Evolutionary conservation across 768 basidiomycete genomes (phyloP).

Genomic region (Hydnomerulius pinastri): DNA sequence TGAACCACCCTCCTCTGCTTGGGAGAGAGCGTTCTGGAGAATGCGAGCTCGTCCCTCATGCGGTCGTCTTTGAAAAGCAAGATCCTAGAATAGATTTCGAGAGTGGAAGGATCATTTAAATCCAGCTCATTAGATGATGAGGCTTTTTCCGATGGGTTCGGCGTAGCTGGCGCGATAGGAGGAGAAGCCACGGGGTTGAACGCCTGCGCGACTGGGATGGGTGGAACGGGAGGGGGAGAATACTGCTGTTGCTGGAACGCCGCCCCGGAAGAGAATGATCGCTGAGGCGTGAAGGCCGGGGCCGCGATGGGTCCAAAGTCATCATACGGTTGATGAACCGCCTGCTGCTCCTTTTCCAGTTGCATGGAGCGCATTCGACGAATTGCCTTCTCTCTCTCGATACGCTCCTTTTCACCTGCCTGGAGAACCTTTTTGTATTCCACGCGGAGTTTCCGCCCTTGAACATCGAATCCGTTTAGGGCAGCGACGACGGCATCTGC

Average conservation of each 20-base stretch:
- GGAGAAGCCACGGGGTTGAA: slow-evolving; percentile 50
- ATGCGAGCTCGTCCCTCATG: slow-evolving; percentile 97
- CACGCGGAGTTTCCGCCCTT: slow-evolving; percentile 95
- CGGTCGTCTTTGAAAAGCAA: slow-evolving; percentile 96
- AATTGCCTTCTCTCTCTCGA: slow-evolving; percentile 97
- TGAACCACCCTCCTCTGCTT: slow-evolving; percentile 93
- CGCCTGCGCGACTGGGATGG: slow-evolving; percentile 41
- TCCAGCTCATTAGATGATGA: slow-evolving; percentile 76
- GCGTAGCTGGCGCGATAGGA: slow-evolving; percentile 57
- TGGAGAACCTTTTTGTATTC: slow-evolving; percentile 99
- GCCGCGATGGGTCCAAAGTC: slow-evolving; percentile 66
- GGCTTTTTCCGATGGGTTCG: slow-evolving; percentile 65
- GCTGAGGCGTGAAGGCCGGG: slow-evolving; percentile 66
- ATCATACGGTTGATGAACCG: slow-evolving; percentile 58
- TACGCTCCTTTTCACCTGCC: slow-evolving; percentile 97
- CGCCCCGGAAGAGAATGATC: slow-evolving; percentile 67
- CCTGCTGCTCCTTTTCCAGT: slow-evolving; percentile 77
- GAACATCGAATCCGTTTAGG: slow-evolving; percentile 93
- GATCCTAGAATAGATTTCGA: slow-evolving; percentile 97
- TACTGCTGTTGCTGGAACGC: slow-evolving; percentile 64
- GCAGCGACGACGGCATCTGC: slow-evolving; percentile 96
- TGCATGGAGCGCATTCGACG: slow-evolving; percentile 98
- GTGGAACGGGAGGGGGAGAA: slow-evolving; percentile 56
- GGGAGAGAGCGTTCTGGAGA: slow-evolving; percentile 82
- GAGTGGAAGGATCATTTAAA: slow-evolving; percentile 90